Evolutionary conservation across 1,284 basidiomycete genomes (phyloP), one percentile per base, ranked within the genome.

Genomic region (Phellinidium pouzarii): DNA sequence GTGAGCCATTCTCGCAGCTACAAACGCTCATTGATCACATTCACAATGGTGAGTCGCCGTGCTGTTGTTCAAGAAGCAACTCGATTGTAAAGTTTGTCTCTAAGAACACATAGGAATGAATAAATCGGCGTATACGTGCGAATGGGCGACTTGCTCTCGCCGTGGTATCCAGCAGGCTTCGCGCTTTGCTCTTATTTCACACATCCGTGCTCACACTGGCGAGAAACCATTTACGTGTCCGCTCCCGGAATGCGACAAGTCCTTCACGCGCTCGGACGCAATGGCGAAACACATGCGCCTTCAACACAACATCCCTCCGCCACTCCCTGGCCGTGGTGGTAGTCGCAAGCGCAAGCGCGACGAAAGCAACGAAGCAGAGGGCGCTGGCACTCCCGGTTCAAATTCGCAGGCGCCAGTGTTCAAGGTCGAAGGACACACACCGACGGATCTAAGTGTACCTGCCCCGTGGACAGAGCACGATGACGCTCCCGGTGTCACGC

Each of bases 171-270:
- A 84, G 0, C 91, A 94, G 63, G 91, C 88, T 0, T 91, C 87
- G 4, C 81, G 89, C 12, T 94, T 93, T 59, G 91, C 91, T 3
- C 78, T 94, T 29, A 82, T 93, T 58, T 87, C 87, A 7, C 92
- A 94, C 64, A 80, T 92, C 44, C 79, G 90, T 27, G 90, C 80
- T n/a, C 91, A 94, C 63, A 94, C 92, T 0, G 91, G 91, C 44
- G 92, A 94, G 68, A 93, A 93, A 63, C 91, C 91, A 0, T 94
- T 91, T 62, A 84, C 79, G n/a, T 94, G 91, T 64, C 72, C 83
- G 2, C 70, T 79, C 56, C 84, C 89, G 89, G 92, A 94, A 69
- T 94, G 92, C 64, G 92, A 94, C 72, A 94, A 92, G 65, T 87
- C 88, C 0, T 94, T 94, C 65, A 93, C 92, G 3, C 86, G 91